Conservation (phyloP, 2,329 filamentous ascomycete species). For the Cercospora sp. region DNA sequence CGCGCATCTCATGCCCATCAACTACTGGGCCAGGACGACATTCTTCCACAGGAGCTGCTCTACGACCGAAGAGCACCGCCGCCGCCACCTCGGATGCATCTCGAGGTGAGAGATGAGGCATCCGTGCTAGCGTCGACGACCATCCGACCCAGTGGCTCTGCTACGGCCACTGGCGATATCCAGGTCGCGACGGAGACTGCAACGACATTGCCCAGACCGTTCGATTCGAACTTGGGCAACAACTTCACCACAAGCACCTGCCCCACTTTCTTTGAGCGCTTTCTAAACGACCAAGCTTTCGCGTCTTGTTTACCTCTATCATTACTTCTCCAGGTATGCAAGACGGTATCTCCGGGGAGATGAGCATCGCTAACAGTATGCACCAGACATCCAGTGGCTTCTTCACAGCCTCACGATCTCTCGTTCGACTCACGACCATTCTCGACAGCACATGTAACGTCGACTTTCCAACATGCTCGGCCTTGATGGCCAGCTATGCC, state of each 20-base stretch:
- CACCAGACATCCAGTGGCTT: slow-evolving; percentile 76
- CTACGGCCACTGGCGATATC: slow-evolving; percentile 24
- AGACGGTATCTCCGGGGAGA: background rate
- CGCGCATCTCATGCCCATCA: slow-evolving; percentile 26
- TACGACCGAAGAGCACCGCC: slow-evolving; percentile 35
- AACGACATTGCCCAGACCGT: slow-evolving; percentile 44
- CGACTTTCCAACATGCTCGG: slow-evolving; percentile 64
- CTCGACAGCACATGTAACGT: slow-evolving; percentile 77
- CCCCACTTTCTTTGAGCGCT: slow-evolving; percentile 65
- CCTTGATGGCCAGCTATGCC: slow-evolving; percentile 66
- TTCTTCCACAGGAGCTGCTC: slow-evolving; percentile 28
- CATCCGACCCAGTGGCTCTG: slow-evolving; percentile 21
- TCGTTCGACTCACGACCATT: slow-evolving; percentile 70
- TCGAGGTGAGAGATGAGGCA: slow-evolving; percentile 30
- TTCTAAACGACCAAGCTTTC: slow-evolving; percentile 68
- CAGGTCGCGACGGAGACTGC: slow-evolving; percentile 28
- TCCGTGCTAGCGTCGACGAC: slow-evolving; percentile 22
- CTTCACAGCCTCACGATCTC: slow-evolving; percentile 74
- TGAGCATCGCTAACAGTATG: background rate
- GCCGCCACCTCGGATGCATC: slow-evolving; percentile 27
- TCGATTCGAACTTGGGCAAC: slow-evolving; percentile 52
- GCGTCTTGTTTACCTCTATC: slow-evolving; percentile 79
- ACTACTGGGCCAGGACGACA: slow-evolving; percentile 22
- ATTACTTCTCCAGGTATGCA: slow-evolving; percentile 71
- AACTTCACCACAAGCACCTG: slow-evolving; percentile 59